Conservation (phyloP, 1,284 basidiomycete genomes). For the Sanghuangporus sanghuang region DNA sequence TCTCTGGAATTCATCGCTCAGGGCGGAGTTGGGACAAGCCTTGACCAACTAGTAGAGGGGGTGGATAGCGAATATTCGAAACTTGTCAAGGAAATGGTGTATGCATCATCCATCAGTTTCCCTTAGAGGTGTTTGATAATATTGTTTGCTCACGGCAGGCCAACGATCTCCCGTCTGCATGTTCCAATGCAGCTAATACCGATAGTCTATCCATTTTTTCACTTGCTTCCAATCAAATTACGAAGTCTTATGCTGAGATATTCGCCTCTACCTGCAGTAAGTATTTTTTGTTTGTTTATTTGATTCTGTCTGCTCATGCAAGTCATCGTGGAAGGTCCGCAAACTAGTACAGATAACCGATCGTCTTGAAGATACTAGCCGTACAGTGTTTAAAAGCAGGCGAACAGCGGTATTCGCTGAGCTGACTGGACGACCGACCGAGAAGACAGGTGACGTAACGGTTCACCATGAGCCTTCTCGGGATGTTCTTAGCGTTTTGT, state of each 20-base stretch:
- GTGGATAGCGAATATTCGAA: slow-evolving; percentile 6
- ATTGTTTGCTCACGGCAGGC: background rate
- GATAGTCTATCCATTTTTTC: slow-evolving; percentile 8
- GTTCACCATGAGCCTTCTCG: slow-evolving; percentile 23
- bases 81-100: slow-evolving; percentile 15
- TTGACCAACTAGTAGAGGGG: slow-evolving; percentile 9
- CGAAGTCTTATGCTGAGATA: background rate
- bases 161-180: slow-evolving; percentile 13
- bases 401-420: slow-evolving; percentile 21
- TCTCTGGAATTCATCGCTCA: slow-evolving; percentile 14
- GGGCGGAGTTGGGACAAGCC: slow-evolving; percentile 8
- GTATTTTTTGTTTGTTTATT: background rate
- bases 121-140: background rate
- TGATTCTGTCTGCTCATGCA: background rate
- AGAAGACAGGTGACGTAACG: slow-evolving; percentile 19
- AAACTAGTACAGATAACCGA: slow-evolving; percentile 30
- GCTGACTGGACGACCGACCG: slow-evolving; percentile 20
- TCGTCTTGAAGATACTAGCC: slow-evolving; percentile 31
- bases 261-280: slow-evolving; percentile 8
- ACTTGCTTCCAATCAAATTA: background rate
- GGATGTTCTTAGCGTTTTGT: slow-evolving; percentile 41
- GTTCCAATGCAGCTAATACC: slow-evolving; percentile 13
- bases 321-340: slow-evolving; percentile 24
- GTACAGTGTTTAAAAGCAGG: slow-evolving; percentile 33
- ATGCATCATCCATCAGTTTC: background rate